Conservation (phyloP, 306 rosid species). For the Amphicarpaea edgeworthii region DNA sequence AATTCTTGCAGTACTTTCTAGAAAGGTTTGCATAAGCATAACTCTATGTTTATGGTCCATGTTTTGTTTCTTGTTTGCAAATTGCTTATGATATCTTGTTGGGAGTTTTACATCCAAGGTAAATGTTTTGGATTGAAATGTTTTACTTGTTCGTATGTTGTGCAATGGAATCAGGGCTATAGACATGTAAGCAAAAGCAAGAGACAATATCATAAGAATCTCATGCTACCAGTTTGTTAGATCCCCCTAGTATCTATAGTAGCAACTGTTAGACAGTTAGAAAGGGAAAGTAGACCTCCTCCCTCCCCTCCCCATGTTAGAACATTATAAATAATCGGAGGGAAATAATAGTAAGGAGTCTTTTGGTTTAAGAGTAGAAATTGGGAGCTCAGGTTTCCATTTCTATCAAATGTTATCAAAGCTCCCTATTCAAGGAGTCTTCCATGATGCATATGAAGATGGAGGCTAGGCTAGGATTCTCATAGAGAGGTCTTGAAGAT, state of each 20-base stretch:
- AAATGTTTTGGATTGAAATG: constrained; percentile 14
- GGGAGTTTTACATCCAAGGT: neutral
- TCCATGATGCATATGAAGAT: neutral
- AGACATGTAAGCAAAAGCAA: constrained; percentile 26
- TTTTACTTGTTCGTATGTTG: constrained; percentile 10
- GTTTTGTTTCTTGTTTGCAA: constrained; percentile 18
- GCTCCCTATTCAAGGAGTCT: neutral
- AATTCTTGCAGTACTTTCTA: constrained; percentile 85
- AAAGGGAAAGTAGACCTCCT: neutral
- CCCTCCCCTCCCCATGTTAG: neutral
- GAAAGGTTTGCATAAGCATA: constrained; percentile 68
- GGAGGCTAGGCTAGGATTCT: neutral
- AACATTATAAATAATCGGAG: neutral
- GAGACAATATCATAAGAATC: neutral
- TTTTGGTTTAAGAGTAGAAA: constrained; percentile 6
- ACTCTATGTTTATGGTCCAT: constrained; percentile 11
- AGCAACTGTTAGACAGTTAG: constrained; percentile 11
- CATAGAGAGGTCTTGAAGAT: neutral
- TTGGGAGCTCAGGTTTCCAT: neutral
- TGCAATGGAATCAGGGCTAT: neutral
- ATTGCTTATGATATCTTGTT: constrained; percentile 2
- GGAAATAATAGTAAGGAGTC: neutral
- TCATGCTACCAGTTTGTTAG: neutral
- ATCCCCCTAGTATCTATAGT: neutral
- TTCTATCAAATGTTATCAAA: constrained; percentile 3